Percentiles rank a stretch among this genome's conserved stretches.
Evolutionary conservation across 75 land plant genomes (phyloP).

Genomic region (Gnetum montanum): DNA sequence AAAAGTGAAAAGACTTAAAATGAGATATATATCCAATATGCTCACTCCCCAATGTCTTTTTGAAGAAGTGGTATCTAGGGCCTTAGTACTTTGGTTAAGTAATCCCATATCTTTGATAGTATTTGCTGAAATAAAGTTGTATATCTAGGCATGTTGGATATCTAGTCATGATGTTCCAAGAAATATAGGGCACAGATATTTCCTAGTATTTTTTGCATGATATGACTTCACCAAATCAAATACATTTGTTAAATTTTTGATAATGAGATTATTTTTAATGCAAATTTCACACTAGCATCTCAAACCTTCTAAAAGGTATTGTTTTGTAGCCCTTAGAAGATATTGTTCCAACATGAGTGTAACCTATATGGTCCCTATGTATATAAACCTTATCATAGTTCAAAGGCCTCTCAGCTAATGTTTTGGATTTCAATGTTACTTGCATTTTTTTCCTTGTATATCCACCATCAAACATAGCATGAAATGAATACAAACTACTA

Average conservation of each 20-base stretch:
- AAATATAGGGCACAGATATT: slow-evolving; percentile 80
- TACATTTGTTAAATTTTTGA: slow-evolving; percentile 72
- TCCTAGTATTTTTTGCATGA: slow-evolving; percentile 70
- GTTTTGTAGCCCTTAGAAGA: slow-evolving; percentile 89
- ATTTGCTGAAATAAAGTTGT: slow-evolving; percentile 57
- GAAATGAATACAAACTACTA: too few species aligned
- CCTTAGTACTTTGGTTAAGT: slow-evolving; percentile 53
- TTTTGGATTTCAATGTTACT: slow-evolving; percentile 90
- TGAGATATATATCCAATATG: too few species aligned
- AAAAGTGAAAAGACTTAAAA: too few species aligned
- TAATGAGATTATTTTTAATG: slow-evolving; percentile 81
- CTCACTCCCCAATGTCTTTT: too few species aligned
- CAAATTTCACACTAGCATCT: slow-evolving; percentile 81
- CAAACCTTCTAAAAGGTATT: slow-evolving; percentile 89
- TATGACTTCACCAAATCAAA: slow-evolving; percentile 87
- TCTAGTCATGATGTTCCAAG: slow-evolving; percentile 63
- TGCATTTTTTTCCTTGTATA: slow-evolving; percentile 97
- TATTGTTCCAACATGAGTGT: slow-evolving; percentile 68
- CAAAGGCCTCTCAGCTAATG: slow-evolving; percentile 95
- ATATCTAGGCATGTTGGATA: slow-evolving; percentile 51
- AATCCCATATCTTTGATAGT: slow-evolving; percentile 70
- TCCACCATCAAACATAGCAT: slow-evolving; percentile 99
- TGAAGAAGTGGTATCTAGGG: slow-evolving; percentile 26
- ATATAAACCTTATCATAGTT: slow-evolving; percentile 73
- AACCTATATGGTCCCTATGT: slow-evolving; percentile 79